Base-by-base conservation (phyloP, 345 rosid species). In the Eucalyptus paniculata region DNA sequence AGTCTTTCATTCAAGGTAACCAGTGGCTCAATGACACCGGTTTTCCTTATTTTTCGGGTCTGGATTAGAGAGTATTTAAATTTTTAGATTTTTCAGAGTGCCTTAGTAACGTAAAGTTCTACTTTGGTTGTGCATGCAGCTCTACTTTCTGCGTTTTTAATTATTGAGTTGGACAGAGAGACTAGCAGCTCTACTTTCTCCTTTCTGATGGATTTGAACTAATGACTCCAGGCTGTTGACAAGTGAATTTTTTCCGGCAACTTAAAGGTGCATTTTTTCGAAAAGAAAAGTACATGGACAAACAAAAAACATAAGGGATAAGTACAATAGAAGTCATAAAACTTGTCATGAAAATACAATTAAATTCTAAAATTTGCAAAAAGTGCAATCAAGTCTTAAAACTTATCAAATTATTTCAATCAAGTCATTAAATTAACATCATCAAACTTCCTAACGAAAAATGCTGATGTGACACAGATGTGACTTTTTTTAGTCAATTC, bases 1-100 rank as follows among this genome's bases (percentile, higher is more conserved):
- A 58, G 42, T 86, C 81, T 18, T 92, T 93, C 86, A 18, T 91
- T 28, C 89, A 77, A 40, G 93, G 91, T 40, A 86, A 88, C 54
- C 72, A 51, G 13, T 90, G 91, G 91, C 65, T 90, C 49, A 12
- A 81, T 5, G 0, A 37, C 49, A 40, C 47, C 26, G 26, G 12
- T 18, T 81, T 81, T 44, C 86, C 86, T 81, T 81, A 81, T 44
- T 81, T 17, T 44, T 13, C 30, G 5, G 86, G 86, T 12, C 32
- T 60, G 8, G 14, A 60, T 60, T 28, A 28, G 67, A 9, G 65
- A 58, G 28, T 24, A 58, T 2, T 58, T 14, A 30, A 62, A 62
- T 26, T 4, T 26, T 58, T 24, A 58, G 65, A 58, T 58, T 24
- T 58, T 58, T 0, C 65, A 58, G 30, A 26, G n/a, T 51, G 54